Base-by-base conservation (phyloP, 805 yeast species). In the Saccharomycopsis sp. region DNA sequence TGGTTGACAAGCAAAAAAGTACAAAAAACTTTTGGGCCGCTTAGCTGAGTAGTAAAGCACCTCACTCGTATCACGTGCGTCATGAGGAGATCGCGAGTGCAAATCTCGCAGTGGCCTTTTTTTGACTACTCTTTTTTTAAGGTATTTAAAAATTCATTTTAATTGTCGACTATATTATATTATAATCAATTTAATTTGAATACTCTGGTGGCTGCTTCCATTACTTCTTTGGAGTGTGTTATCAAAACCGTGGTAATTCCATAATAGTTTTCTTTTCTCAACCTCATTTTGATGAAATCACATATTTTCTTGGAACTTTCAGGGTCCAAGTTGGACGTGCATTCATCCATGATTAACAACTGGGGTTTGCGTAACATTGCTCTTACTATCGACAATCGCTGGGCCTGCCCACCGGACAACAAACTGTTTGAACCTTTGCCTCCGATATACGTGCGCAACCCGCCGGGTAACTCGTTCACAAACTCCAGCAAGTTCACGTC, bases 401-500 rank as follows among this genome's bases (percentile, higher is more conserved):
- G 97, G 6, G 80, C 67, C 57, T 92, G 97, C 2, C 98, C 98
- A 20, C 95, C 94, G 1, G 96, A 87, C 1, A 89, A 58, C 32
- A 73, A 50, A 25, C 36, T 38, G 22, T 37, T 30, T 0, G 60
- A 53, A 0, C 61, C 56, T 3, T 46, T 39, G 3, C 42, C 47
- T 2, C 78, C 80, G 18, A 89, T 61, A 10, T 59, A 53, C 0
- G 95, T 73, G 30, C 75, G 65, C 16, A 85, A 53, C 0, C 81
- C 80, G 2, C 69, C 62, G 0, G 82, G 77, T 8, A 84, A 62
- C 0, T 68, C 53, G 3, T 27, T 9, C 1, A 57, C 39, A 49
- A 80, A 78, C 0, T 73, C 72, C 17, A 64, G 57, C 31, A 86
- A 61, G 13, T 73, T 71, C 25, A 71, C 77, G 30, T 58, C 48